Conservation (phyloP, 2,329 filamentous ascomycete genomes). For the Lecanoromycetidae sp. region DNA sequence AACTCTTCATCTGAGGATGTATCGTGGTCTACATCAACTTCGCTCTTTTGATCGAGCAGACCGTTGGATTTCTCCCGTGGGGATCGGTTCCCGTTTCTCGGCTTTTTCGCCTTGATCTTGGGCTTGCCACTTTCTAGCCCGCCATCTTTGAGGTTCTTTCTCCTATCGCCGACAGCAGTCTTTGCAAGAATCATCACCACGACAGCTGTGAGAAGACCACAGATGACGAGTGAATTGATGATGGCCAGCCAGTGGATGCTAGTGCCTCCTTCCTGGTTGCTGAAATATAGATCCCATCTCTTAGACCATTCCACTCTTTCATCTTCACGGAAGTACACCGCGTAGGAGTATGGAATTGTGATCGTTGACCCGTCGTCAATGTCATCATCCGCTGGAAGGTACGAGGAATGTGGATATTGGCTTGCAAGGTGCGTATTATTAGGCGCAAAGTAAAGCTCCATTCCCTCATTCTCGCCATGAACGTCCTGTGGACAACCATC, state of each 20-base stretch:
- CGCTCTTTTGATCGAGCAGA: conserved; percentile 48
- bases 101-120: conserved; percentile 40
- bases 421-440: conserved; percentile 47
- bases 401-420: conserved; percentile 48
- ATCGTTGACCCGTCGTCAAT: conserved; percentile 54
- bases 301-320: conserved; percentile 68
- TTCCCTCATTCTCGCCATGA: conserved; percentile 47
- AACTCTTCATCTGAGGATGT: conserved; percentile 56
- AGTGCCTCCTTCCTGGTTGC: conserved; percentile 69
- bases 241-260: conserved; percentile 83
- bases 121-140: conserved; percentile 55
- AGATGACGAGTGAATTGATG: conserved; percentile 75
- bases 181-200: conserved; percentile 70
- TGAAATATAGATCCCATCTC: conserved; percentile 83
- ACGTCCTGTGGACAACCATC: conserved; percentile 58
- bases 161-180: conserved; percentile 63
- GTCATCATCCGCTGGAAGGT: conserved; percentile 46
- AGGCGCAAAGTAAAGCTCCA: conserved; percentile 57
- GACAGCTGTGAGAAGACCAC: conserved; percentile 62
- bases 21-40: conserved; percentile 43
- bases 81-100: conserved; percentile 31
- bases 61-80: conserved; percentile 44
- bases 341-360: conserved; percentile 74
- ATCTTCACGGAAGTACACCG: conserved; percentile 80
- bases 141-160: conserved; percentile 42